Evolutionary conservation across 2,329 filamentous ascomycete species (phyloP).

Genomic region (Claviceps africana): DNA sequence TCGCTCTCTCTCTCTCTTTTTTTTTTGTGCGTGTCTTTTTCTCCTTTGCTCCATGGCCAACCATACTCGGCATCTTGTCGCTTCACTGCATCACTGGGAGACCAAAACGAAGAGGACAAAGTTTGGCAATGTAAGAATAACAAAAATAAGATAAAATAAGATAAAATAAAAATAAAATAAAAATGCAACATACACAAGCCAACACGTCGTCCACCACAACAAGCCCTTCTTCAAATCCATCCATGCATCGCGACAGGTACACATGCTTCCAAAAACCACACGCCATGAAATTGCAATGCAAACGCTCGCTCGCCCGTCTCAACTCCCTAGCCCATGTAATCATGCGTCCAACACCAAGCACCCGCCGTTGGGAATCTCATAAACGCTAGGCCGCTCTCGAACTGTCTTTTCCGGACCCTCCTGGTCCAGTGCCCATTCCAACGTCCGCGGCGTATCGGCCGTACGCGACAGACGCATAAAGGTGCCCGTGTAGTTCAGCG

Average conservation of each 20-base stretch:
- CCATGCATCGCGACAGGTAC: neutral
- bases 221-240: neutral
- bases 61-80: too few species aligned
- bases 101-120: neutral
- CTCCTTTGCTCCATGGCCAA: too few species aligned
- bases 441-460: conserved; percentile 3
- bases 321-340: neutral
- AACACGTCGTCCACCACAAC: neutral
- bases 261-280: neutral
- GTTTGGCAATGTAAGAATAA: neutral
- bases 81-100: neutral
- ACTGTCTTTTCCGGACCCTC: conserved; percentile 2
- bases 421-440: conserved; percentile 7
- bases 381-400: neutral
- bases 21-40: too few species aligned
- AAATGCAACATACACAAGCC: too few species aligned
- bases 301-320: neutral
- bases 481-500: conserved; percentile 4
- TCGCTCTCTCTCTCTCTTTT: too few species aligned
- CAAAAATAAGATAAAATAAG: neutral
- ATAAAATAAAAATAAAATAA: neutral
- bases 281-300: neutral
- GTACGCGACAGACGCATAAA: conserved; percentile 7
- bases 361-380: conserved; percentile 3
- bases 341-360: conserved; percentile 6